Conservation (phyloP, 2,329 filamentous ascomycete genomes). For the Stylonectria norvegica region DNA sequence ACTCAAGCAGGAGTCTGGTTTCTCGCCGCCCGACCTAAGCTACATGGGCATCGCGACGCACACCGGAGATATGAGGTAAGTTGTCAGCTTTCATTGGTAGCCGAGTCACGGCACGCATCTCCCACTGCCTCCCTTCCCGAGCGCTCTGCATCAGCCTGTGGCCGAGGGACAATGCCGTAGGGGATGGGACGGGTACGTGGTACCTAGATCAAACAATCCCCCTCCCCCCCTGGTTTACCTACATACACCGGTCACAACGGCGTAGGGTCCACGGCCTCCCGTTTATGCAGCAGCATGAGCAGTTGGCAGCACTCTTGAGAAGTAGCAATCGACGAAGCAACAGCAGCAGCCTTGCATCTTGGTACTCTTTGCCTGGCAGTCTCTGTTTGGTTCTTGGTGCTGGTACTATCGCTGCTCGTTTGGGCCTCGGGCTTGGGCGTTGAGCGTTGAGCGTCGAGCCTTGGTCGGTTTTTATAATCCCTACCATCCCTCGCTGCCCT, state of each 20-base stretch:
- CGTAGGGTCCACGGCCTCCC: no score
- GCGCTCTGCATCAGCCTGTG: background rate
- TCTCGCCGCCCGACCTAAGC: conserved; percentile 51
- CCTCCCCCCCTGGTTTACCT: no score
- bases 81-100: conserved; percentile 26
- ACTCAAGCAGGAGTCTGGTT: conserved; percentile 53
- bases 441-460: no score
- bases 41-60: conserved; percentile 51
- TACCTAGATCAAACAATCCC: no score
- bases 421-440: no score
- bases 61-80: conserved; percentile 54
- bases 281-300: background rate
- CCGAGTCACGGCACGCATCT: background rate
- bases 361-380: no score
- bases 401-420: no score
- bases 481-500: background rate
- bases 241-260: background rate
- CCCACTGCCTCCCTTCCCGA: background rate
- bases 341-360: no score
- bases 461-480: conserved; percentile 1
- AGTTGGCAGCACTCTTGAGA: no score
- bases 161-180: background rate
- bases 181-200: background rate
- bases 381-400: no score
- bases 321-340: no score